phyloP scores from a whole-genome alignment of 2,329 filamentous ascomycete species.

The Phyllosticta citribraziliensis region DNA sequence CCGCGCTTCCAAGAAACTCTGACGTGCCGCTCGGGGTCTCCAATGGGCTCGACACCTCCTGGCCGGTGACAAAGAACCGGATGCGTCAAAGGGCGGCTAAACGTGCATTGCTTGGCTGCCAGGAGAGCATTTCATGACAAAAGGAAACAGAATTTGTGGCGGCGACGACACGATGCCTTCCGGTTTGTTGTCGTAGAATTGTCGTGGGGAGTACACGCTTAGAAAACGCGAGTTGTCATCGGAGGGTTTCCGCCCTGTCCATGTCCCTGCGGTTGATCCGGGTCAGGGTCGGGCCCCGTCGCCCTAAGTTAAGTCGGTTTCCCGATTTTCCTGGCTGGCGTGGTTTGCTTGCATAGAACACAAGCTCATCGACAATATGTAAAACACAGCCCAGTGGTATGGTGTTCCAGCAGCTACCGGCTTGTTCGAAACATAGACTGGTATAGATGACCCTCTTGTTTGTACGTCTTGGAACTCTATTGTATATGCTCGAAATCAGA shows the following conservation, averaged over 20 bases:
- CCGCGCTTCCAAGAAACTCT: background rate
- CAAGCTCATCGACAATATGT: no score
- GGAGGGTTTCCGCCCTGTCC: background rate
- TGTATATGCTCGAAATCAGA: background rate
- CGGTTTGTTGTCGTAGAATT: background rate
- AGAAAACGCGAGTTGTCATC: background rate
- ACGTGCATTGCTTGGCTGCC: background rate
- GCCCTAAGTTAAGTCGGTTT: background rate
- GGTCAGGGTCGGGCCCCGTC: background rate
- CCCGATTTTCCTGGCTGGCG: background rate
- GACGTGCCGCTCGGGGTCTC: background rate
- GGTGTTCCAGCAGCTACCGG: background rate
- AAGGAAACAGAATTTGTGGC: background rate
- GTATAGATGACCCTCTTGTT: background rate
- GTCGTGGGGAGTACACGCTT: background rate
- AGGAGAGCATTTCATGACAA: background rate
- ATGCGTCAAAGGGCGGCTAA: background rate
- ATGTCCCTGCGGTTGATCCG: background rate
- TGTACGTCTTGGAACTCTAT: background rate
- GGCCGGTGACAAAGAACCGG: background rate
- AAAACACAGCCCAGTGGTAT: background rate
- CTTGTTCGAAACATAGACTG: no score
- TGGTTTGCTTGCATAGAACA: no score
- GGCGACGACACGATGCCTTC: background rate
- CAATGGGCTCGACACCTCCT: background rate